These are phyloP conservation scores for Geum urbanum DNA, from an alignment of 306 rosid genomes.

Conservation along the genomic window DNA sequence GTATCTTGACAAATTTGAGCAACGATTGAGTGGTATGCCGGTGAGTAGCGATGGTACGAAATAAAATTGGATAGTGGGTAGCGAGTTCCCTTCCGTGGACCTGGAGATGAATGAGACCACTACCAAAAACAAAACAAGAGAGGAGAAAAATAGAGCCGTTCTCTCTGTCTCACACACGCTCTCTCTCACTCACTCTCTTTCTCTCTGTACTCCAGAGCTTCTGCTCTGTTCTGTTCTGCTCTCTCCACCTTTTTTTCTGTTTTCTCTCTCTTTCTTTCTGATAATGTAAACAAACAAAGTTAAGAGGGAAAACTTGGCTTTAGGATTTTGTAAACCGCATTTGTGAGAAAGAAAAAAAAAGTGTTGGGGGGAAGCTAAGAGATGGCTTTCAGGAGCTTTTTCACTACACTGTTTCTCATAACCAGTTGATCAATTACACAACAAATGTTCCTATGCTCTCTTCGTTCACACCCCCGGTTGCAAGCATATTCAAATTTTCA, in stretches of 20 bases:
- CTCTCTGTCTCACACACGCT: neutral
- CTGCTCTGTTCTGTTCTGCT: conserved; percentile 11
- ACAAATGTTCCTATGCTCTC: no score
- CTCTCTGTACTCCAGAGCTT: neutral
- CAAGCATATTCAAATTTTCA: no score
- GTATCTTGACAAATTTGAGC: no score
- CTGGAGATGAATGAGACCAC: no score
- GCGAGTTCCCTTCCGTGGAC: no score
- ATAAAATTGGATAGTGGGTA: no score
- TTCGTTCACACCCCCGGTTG: no score
- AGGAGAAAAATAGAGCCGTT: conserved; percentile 12
- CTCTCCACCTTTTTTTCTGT: neutral
- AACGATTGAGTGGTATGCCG: no score
- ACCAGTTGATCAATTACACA: no score
- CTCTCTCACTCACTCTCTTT: no score
- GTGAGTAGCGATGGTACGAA: no score
- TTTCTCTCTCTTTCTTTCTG: conserved; percentile 18
- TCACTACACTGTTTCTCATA: conserved; percentile 20
- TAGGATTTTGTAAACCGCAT: conserved; percentile 11
- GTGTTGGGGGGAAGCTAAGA: conserved; percentile 9
- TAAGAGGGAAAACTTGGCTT: conserved; percentile 16
- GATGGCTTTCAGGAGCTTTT: conserved; percentile 36
- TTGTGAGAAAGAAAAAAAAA: conserved; percentile 15
- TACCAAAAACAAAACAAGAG: neutral
- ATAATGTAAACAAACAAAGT: conserved; percentile 39